These are phyloP conservation scores for Aureobasidium musti DNA, from an alignment of 2,329 filamentous ascomycete species.

Conservation along the genomic window DNA sequence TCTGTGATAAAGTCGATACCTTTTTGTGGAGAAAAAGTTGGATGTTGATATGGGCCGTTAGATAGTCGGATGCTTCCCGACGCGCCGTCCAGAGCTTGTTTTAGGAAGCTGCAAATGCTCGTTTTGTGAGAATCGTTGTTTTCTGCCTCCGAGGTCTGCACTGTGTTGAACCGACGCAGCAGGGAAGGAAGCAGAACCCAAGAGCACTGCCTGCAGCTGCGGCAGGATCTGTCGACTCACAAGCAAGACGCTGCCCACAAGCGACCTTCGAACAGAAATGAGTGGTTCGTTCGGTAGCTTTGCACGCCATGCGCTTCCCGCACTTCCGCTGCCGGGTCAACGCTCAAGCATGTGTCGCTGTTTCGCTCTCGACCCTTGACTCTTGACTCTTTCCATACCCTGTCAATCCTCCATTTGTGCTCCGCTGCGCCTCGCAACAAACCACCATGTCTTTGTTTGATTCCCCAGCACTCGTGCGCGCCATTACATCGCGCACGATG, in stretches of 20 bases:
- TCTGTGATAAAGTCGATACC: conserved; percentile 19
- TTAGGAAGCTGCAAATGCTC: not conserved
- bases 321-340: conserved; percentile 21
- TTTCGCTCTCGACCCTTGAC: not conserved
- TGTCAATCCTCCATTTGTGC: conserved; percentile 19
- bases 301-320: conserved; percentile 9
- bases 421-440: not conserved
- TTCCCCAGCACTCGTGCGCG: not conserved
- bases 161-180: not conserved
- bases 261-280: not conserved
- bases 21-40: conserved; percentile 24
- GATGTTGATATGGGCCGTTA: conserved; percentile 22
- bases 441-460: not conserved
- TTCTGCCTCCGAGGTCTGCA: not conserved
- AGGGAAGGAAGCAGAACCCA: not conserved
- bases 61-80: conserved; percentile 16
- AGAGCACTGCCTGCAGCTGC: not conserved
- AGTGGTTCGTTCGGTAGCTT: conserved; percentile 9
- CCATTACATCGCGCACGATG: not conserved
- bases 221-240: conserved; percentile 7
- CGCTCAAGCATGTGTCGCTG: conserved; percentile 4
- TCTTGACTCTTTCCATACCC: not conserved
- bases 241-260: conserved; percentile 12
- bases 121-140: not conserved
- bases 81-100: conserved; percentile 24